A percentile compares a stretch with the other conserved stretches of the same genome.
phyloP scores from a whole-genome alignment of 1,284 basidiomycete genomes.

The Tausonia pullulans region DNA sequence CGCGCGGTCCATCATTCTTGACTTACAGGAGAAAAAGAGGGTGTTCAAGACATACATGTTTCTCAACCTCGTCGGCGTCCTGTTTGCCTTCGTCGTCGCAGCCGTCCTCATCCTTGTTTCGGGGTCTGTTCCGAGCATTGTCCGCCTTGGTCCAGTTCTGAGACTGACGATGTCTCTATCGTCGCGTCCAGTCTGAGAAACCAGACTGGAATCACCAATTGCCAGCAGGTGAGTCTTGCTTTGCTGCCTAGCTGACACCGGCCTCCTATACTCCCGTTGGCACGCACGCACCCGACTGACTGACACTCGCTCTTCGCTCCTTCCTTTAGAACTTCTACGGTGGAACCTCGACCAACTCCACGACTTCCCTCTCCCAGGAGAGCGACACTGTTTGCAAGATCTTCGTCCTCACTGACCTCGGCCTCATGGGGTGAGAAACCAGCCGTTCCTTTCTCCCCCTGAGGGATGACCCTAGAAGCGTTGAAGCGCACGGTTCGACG shows the following conservation, averaged over 20 bases:
- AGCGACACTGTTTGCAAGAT: conserved; percentile 11
- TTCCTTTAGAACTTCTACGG: conserved; percentile 6
- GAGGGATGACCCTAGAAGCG: background rate
- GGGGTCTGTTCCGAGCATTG: background rate
- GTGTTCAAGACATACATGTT: conserved; percentile 7
- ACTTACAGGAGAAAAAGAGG: conserved; percentile 7
- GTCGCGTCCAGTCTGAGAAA: too few species aligned
- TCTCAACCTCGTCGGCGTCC: background rate
- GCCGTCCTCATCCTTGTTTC: conserved; percentile 12
- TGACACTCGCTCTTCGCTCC: background rate
- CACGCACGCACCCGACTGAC: too few species aligned
- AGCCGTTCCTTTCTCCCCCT: background rate
- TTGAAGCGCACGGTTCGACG: background rate
- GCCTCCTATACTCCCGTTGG: too few species aligned
- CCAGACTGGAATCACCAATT: too few species aligned
- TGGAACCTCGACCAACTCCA: background rate
- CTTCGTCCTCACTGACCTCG: conserved; percentile 10
- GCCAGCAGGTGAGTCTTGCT: too few species aligned
- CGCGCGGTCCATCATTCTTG: background rate
- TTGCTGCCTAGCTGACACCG: too few species aligned
- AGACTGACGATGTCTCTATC: too few species aligned
- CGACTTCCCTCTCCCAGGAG: background rate
- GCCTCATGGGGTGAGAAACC: conserved; percentile 8
- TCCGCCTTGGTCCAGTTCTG: background rate
- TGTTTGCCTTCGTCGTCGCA: conserved; percentile 3